Conservation (phyloP, 139 green algal genomes). For the Coccomyxa sp. region DNA sequence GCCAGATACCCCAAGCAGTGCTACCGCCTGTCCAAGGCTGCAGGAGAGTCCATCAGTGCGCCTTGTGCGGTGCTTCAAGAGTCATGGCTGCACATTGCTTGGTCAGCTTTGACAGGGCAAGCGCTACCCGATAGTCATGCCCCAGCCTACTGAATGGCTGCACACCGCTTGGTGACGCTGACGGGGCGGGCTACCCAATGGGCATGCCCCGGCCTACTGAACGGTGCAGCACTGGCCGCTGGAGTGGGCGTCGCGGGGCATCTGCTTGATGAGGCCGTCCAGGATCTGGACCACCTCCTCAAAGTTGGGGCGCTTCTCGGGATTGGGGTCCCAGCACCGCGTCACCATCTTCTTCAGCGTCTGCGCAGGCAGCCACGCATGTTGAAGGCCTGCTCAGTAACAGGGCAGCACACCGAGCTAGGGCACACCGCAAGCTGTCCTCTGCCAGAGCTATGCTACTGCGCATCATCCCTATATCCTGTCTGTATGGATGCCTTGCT, state of each 20-base stretch:
- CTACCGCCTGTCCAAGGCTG: too few species aligned
- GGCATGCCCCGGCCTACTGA: neutral
- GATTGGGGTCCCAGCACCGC: conserved; percentile 11
- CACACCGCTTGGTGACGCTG: too few species aligned
- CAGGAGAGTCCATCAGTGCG: too few species aligned
- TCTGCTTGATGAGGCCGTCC: neutral
- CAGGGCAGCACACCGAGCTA: neutral
- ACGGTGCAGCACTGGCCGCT: neutral
- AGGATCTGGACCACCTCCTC: neutral
- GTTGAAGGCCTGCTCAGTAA: too few species aligned
- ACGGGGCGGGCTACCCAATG: neutral
- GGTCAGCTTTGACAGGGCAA: too few species aligned
- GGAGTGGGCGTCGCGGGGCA: neutral
- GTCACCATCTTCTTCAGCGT: conserved; percentile 24
- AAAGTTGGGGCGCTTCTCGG: conserved; percentile 15
- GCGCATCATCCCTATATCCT: neutral
- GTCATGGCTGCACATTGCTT: too few species aligned
- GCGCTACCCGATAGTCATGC: too few species aligned
- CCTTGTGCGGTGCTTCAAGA: too few species aligned
- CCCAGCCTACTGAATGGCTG: too few species aligned
- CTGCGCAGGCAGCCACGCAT: neutral
- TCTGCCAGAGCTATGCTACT: neutral
- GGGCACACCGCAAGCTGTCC: neutral
- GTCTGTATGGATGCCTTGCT: neutral
- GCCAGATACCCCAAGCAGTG: too few species aligned